Base-by-base conservation (phyloP, 371 early-diverging fungal species). In the Lichtheimia ornata region DNA sequence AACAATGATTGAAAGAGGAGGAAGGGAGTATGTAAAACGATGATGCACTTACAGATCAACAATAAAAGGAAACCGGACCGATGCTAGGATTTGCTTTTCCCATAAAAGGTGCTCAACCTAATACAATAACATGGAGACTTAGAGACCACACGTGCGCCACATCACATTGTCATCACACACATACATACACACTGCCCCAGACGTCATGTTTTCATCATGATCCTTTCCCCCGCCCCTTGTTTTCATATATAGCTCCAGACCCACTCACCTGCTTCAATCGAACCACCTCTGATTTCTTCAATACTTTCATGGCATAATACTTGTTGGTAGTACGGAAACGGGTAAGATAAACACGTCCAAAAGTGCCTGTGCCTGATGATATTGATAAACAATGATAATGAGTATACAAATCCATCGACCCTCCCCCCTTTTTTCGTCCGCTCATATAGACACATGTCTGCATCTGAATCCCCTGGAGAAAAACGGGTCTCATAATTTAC, bases 241-340 rank as follows among this genome's bases (percentile, higher is more conserved):
- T 35, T 28, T 28, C 28, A 28, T 28, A 27, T n/a, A 28, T 28
- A 28, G 28, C 28, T 28, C 28, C 28, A 28, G 11, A 35, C 35
- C 9, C 3, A 25, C 71, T 35, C 3, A 25, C 71, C 66, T 97
- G 98, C 80, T 95, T 94, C 58, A 94, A 82, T 54, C 92, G 84
- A 5, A 97, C 95, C 3, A 97, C 93, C 67, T 94, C 94, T 20
- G 87, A 81, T 71, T 97, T 97, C 66, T 92, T 93, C 61, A 97
- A 71, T 43, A 94, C 93, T 73, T 97, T 97, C 94, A 96, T 91
- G 14, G 98, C 97, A 81, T 90, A 95, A 80, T 81, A 96, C 63
- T 88, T 84, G 61, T 81, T 81, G 17, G 81, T 81, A 6, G 73
- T 62, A 62, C 74, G 77, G 60, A 83, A 88, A 66, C 86, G 85